A percentile compares a stretch with the other conserved stretches of the same genome.
phyloP scores from a whole-genome alignment of 148 eudicot genomes.

The Rhododendron henanense region DNA sequence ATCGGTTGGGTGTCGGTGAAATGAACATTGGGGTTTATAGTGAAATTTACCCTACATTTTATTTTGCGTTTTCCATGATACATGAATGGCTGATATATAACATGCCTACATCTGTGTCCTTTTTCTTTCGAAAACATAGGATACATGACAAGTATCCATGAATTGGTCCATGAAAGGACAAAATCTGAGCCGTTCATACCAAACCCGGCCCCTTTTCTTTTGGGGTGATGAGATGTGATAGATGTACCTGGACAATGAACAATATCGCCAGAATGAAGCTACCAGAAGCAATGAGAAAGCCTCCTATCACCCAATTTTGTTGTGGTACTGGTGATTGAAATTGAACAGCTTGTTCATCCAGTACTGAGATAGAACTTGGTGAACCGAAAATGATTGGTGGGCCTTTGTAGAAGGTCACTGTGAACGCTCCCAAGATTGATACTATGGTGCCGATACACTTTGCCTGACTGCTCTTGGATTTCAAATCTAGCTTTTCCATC shows the following conservation, averaged over 20 bases:
- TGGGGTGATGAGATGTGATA: neutral
- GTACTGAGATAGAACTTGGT: neutral
- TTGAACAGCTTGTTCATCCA: neutral
- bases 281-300: conserved; percentile 28
- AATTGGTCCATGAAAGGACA: no score
- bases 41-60: no score
- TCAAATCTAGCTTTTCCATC: conserved; percentile 39
- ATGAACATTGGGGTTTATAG: no score
- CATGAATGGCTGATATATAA: neutral
- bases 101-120: no score
- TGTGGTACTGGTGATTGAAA: neutral
- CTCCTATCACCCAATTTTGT: conserved; percentile 40
- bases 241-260: conserved; percentile 28
- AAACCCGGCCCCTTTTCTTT: neutral
- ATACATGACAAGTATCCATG: no score
- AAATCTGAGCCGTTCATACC: no score
- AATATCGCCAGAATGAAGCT: conserved; percentile 28
- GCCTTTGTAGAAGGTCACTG: conserved; percentile 40
- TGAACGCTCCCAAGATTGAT: conserved; percentile 38
- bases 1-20: no score
- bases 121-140: no score
- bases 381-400: conserved; percentile 23
- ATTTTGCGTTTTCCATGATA: neutral
- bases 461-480: conserved; percentile 27
- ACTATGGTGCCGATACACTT: conserved; percentile 37